Evolutionary conservation across 2,329 filamentous ascomycete species (phyloP), one percentile per base, ranked within the genome.

Genomic region (Pseudodiploospora longispora): DNA sequence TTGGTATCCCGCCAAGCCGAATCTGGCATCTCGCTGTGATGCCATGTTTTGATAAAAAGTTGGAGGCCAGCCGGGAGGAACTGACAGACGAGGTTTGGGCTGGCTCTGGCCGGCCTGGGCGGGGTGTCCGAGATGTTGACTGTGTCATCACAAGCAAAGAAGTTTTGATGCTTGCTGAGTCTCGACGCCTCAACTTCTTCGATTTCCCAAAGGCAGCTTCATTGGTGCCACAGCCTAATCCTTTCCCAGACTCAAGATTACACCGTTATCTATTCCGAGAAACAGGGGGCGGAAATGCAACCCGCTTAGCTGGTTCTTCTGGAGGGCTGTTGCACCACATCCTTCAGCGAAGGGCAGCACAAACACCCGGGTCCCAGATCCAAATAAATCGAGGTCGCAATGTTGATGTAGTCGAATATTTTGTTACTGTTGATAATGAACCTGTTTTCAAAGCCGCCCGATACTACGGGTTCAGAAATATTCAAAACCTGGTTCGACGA

Each of bases 1-100:
- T 90, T 49, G 79, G 79, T 31, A 80, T 96, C 40, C 65, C 83
- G 1, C 85, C 89, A 0, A 81, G 83, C 50, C 80, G 82, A 53
- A 89, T 98, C 60, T 98, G 91, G 87, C 91, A 97, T 64, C 66
- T 97, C 42, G 88, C 91, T 9, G 75, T 98, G 38, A 98, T 98
- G 93, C 93, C 93, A 19, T 98, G 93, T 64, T 97, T 98, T 63
- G 93, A 98, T 64, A 98, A 98, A 72, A 98, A 98, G 65, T 76
- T 98, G 29, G 93, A 98, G 67, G 93, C 93, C 6, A 95, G 89
- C 55, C 82, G 93, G 42, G 84, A 89, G 62, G 93, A 98, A 64
- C 76, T 98, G 34, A 97, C 90, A 1, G 85, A 91, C 59, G 68
- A 76, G 6, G 78, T 80, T 10, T 96, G 90, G 90, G 70, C 64